These are phyloP conservation scores for Globisporangium iwayamae DNA, from an alignment of 352 stramenopile genomes.

Conservation along the genomic window DNA sequence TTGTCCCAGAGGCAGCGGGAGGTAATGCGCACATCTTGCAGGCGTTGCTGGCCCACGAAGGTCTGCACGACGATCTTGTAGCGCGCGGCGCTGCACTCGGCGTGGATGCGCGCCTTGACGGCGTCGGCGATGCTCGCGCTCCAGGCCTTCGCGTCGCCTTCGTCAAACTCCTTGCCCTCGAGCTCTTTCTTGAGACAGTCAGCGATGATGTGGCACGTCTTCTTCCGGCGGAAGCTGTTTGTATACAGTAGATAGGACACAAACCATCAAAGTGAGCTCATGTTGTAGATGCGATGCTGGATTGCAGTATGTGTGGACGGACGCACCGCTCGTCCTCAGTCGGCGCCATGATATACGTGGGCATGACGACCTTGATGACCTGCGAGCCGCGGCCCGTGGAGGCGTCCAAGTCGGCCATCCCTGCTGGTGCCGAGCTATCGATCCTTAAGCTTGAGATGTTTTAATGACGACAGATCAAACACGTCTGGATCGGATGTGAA, in stretches of 20 bases:
- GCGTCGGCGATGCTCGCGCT: constrained; percentile 59
- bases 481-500: neutral
- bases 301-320: neutral
- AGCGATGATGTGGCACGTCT: constrained; percentile 67
- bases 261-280: neutral
- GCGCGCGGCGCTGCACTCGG: constrained; percentile 73
- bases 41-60: constrained; percentile 91
- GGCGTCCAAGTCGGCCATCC: constrained; percentile 48
- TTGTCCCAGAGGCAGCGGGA: constrained; percentile 94
- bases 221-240: constrained; percentile 66
- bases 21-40: constrained; percentile 92
- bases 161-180: constrained; percentile 72
- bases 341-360: constrained; percentile 81
- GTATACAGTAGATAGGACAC: neutral
- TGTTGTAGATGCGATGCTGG: neutral
- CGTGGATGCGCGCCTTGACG: constrained; percentile 55
- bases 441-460: neutral
- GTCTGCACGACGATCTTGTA: constrained; percentile 95
- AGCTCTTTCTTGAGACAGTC: constrained; percentile 68
- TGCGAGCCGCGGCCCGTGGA: constrained; percentile 37
- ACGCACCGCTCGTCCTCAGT: constrained; percentile 71
- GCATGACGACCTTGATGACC: constrained; percentile 80
- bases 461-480: neutral
- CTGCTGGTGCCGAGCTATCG: neutral
- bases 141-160: constrained; percentile 67